Percentiles rank a stretch among this genome's conserved stretches.
phyloP scores from a whole-genome alignment of 2,329 filamentous ascomycete species.

The Cercospora sp. region DNA sequence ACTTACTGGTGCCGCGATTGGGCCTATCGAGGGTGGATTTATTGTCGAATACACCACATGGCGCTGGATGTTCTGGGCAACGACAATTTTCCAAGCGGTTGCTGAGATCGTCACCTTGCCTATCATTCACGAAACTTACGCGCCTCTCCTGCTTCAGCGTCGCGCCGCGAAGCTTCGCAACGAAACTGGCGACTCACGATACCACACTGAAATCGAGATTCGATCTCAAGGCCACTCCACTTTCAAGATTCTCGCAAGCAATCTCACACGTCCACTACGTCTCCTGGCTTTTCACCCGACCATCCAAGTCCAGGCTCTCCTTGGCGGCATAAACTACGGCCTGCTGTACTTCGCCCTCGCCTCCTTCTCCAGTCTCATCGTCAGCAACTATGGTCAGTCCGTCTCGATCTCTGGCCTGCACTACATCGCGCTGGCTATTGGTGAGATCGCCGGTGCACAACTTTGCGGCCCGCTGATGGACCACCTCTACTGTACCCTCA shows the following conservation, averaged over 20 bases:
- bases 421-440: constrained; percentile 47
- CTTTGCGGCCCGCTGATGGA: constrained; percentile 18
- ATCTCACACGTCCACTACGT: constrained; percentile 43
- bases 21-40: constrained; percentile 40
- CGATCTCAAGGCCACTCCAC: constrained; percentile 10
- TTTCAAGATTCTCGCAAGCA: constrained; percentile 32
- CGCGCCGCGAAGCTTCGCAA: constrained; percentile 41
- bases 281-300: constrained; percentile 26
- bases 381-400: constrained; percentile 40
- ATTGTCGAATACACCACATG: constrained; percentile 40
- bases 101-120: constrained; percentile 33
- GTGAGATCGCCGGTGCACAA: constrained; percentile 37
- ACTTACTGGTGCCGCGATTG: constrained; percentile 24
- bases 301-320: constrained; percentile 21
- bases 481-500: background rate
- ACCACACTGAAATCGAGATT: constrained; percentile 57
- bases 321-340: constrained; percentile 20
- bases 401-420: constrained; percentile 42
- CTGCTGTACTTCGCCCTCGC: constrained; percentile 45
- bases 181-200: constrained; percentile 41
- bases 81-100: constrained; percentile 38
- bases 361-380: constrained; percentile 45
- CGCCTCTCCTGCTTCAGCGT: constrained; percentile 40
- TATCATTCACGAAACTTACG: constrained; percentile 43
- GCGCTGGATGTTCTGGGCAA: constrained; percentile 49